These are phyloP conservation scores for Aplosporella prunicola DNA, from an alignment of 2,329 filamentous ascomycete genomes.

Conservation along the genomic window DNA sequence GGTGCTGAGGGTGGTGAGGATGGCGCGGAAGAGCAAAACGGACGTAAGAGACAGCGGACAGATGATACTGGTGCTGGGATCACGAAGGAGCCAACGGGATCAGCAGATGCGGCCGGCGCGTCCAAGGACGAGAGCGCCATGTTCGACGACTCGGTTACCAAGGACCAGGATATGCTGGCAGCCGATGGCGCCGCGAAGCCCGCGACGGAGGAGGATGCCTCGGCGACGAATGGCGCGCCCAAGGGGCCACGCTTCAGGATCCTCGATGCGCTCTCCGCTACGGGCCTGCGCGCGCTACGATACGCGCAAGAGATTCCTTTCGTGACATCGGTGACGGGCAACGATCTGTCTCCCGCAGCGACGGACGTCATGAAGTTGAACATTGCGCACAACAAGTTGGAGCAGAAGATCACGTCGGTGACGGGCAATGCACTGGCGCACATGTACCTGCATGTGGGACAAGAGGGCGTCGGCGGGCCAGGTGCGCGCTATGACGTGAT, in stretches of 20 bases:
- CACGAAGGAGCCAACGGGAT: background rate
- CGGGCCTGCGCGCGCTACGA: conserved; percentile 78
- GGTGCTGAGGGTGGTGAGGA: conserved; percentile 13
- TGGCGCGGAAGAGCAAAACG: too few relatives aligned
- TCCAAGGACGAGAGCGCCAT: conserved; percentile 16
- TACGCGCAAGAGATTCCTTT: conserved; percentile 89
- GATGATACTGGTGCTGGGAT: conserved; percentile 1
- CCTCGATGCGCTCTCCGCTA: conserved; percentile 88
- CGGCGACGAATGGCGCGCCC: conserved; percentile 18
- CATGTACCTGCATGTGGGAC: conserved; percentile 70
- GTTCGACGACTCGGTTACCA: conserved; percentile 6
- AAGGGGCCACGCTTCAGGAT: conserved; percentile 56
- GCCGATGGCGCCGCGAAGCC: background rate
- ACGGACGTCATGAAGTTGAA: conserved; percentile 76
- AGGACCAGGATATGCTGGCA: conserved; percentile 2
- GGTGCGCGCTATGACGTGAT: conserved; percentile 75
- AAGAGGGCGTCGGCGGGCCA: conserved; percentile 25
- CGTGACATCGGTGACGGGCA: conserved; percentile 71
- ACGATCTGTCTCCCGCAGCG: conserved; percentile 73
- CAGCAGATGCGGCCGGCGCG: too few relatives aligned
- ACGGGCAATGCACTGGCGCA: conserved; percentile 78
- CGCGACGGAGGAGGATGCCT: conserved; percentile 3
- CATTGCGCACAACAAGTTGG: conserved; percentile 69
- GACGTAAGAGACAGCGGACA: conserved; percentile 17
- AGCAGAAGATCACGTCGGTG: conserved; percentile 60